These are phyloP conservation scores for Tetradesmus lagerheimii DNA, from an alignment of 139 green algal species.

Conservation along the genomic window DNA sequence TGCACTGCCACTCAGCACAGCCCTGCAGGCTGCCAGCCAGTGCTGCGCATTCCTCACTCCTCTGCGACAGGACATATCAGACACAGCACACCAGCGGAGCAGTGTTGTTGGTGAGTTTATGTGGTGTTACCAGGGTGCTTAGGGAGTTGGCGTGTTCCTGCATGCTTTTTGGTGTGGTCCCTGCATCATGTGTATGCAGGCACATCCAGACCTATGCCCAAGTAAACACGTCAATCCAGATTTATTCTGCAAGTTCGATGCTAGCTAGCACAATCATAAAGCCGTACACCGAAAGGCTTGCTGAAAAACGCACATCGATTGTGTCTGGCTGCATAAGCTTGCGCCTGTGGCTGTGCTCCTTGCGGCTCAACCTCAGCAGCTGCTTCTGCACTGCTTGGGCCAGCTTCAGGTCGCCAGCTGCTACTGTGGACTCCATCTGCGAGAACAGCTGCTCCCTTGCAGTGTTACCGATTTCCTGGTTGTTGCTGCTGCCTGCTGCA, in stretches of 20 bases:
- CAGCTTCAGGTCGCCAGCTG: constrained; percentile 7
- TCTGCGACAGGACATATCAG: neutral
- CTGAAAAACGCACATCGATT: too few species aligned
- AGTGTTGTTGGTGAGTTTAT: neutral
- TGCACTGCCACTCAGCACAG: neutral
- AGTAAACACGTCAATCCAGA: too few species aligned
- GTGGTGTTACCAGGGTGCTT: too few species aligned
- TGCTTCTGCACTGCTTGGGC: neutral
- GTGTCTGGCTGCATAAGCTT: neutral
- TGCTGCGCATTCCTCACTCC: neutral
- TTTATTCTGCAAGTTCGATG: neutral
- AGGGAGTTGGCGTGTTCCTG: too few species aligned
- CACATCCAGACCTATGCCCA: too few species aligned
- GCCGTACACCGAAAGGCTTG: neutral
- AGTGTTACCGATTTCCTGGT: neutral
- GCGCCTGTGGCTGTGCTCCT: constrained; percentile 16
- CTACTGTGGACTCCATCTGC: constrained; percentile 2
- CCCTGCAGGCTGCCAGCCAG: neutral
- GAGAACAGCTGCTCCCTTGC: neutral
- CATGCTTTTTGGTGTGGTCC: too few species aligned
- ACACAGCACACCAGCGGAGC: neutral
- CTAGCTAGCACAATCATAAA: neutral
- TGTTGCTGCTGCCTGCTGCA: neutral
- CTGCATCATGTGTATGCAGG: too few species aligned
- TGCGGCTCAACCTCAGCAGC: neutral